A percentile compares a stretch with the other conserved stretches of the same genome.
Conservation (phyloP, 805 yeast species). For the Zygotorulaspora sp. region DNA sequence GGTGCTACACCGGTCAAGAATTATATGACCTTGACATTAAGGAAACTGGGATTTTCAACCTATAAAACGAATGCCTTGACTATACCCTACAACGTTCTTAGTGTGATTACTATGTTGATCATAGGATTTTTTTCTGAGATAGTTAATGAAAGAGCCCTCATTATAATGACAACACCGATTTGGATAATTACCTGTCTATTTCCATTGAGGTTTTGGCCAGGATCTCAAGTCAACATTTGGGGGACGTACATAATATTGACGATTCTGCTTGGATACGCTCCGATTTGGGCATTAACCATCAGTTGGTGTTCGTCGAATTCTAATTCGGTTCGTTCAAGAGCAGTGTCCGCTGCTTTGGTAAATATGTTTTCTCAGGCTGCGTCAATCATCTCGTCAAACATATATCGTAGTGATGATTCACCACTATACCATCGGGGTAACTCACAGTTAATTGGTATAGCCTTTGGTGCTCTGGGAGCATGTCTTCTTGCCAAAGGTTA, state of each 20-base stretch:
- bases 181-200: slow-evolving; percentile 26
- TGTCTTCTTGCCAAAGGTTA: slow-evolving; percentile 31
- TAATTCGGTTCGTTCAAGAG: slow-evolving; percentile 56
- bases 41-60: slow-evolving; percentile 48
- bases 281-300: slow-evolving; percentile 53
- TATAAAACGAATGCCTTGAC: slow-evolving; percentile 49
- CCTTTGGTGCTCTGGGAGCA: slow-evolving; percentile 33
- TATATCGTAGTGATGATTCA: slow-evolving; percentile 52
- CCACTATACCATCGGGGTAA: slow-evolving; percentile 63
- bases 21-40: slow-evolving; percentile 49
- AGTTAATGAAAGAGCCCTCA: slow-evolving; percentile 32
- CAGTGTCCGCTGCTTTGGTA: slow-evolving; percentile 60
- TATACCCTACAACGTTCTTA: slow-evolving; percentile 46
- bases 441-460: slow-evolving; percentile 36
- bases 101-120: slow-evolving; percentile 35
- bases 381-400: slow-evolving; percentile 48
- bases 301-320: slow-evolving; percentile 61
- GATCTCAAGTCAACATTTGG: slow-evolving; percentile 40
- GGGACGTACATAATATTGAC: slow-evolving; percentile 39
- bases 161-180: slow-evolving; percentile 7
- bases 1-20: slow-evolving; percentile 37
- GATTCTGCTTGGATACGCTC: slow-evolving; percentile 40
- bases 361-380: slow-evolving; percentile 63
- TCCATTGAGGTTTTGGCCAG: slow-evolving; percentile 40
- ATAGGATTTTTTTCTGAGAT: slow-evolving; percentile 39